Evolutionary conservation across 1,139 yeast genomes (phyloP).

Genomic region (Pneumocystis jirovecii): DNA sequence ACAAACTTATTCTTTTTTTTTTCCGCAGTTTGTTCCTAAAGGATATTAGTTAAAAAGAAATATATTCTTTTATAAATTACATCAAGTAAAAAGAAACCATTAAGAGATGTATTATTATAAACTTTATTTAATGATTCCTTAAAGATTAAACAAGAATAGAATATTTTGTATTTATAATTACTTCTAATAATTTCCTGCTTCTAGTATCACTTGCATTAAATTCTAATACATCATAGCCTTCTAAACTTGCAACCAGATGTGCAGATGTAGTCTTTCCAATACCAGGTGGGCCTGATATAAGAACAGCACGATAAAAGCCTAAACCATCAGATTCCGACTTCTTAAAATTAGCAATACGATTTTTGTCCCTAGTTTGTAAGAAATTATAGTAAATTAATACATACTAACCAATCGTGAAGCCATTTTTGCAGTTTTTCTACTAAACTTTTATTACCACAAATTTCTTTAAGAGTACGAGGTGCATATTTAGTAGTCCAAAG

Average conservation of each 20-base stretch:
- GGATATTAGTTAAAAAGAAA: slow-evolving; percentile 26
- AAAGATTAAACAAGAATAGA: slow-evolving; percentile 22
- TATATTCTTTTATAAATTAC: slow-evolving; percentile 18
- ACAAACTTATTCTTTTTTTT: slow-evolving; percentile 37
- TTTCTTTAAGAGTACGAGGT: slow-evolving; percentile 55
- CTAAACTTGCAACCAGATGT: slow-evolving; percentile 65
- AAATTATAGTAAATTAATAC: background rate
- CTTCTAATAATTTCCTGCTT: slow-evolving; percentile 39
- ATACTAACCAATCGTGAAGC: slow-evolving; percentile 59
- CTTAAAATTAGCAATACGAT: slow-evolving; percentile 42
- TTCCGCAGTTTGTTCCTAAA: background rate
- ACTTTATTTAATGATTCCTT: slow-evolving; percentile 56
- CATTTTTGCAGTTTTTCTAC: slow-evolving; percentile 52
- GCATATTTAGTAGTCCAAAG: slow-evolving; percentile 93
- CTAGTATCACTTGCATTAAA: slow-evolving; percentile 90
- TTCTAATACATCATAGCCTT: slow-evolving; percentile 71
- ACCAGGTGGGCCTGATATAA: slow-evolving; percentile 90
- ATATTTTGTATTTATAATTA: background rate
- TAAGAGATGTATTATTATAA: slow-evolving; percentile 66
- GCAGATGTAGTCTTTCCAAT: slow-evolving; percentile 92
- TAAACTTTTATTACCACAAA: slow-evolving; percentile 81
- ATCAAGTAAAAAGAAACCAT: slow-evolving; percentile 49
- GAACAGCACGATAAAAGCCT: slow-evolving; percentile 60
- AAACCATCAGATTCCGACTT: slow-evolving; percentile 40
- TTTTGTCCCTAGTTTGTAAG: slow-evolving; percentile 15